phyloP scores from a whole-genome alignment of 371 early-diverging fungal species.

The Rhizomucor pusillus region DNA sequence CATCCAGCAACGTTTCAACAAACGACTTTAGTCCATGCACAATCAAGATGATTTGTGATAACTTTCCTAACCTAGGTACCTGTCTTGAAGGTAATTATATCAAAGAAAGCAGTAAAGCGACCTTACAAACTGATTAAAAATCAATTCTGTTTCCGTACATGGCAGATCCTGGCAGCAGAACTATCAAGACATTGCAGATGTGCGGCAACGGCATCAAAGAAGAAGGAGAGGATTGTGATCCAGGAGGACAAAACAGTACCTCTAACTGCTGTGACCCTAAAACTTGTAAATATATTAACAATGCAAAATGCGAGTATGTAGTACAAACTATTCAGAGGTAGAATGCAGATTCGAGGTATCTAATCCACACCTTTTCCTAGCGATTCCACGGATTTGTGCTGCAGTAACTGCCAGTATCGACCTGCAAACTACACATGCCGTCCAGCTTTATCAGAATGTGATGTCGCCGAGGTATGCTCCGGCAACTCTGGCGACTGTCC shows the following conservation, averaged over 20 bases:
- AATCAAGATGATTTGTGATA: slow-evolving; percentile 63
- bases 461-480: slow-evolving; percentile 77
- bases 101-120: neutral
- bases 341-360: neutral
- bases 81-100: slow-evolving; percentile 55
- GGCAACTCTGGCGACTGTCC: slow-evolving; percentile 80
- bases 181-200: slow-evolving; percentile 54
- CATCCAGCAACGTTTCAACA: slow-evolving; percentile 71
- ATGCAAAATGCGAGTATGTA: slow-evolving; percentile 74
- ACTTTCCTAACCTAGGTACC: slow-evolving; percentile 45
- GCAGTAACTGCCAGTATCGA: slow-evolving; percentile 69
- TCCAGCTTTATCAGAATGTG: slow-evolving; percentile 74
- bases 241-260: slow-evolving; percentile 66
- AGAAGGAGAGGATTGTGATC: slow-evolving; percentile 92
- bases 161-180: slow-evolving; percentile 58
- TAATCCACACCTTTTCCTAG: slow-evolving; percentile 24
- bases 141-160: slow-evolving; percentile 17
- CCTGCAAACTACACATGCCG: slow-evolving; percentile 72
- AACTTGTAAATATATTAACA: slow-evolving; percentile 77
- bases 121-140: neutral
- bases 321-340: neutral
- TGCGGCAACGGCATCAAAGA: slow-evolving; percentile 96
- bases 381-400: slow-evolving; percentile 84
- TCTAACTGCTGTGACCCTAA: slow-evolving; percentile 75
- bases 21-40: slow-evolving; percentile 82